Percentiles rank a stretch among this genome's conserved stretches.
Evolutionary conservation across 179 eudicot species (phyloP).

Genomic region (Actinidia chinensis): DNA sequence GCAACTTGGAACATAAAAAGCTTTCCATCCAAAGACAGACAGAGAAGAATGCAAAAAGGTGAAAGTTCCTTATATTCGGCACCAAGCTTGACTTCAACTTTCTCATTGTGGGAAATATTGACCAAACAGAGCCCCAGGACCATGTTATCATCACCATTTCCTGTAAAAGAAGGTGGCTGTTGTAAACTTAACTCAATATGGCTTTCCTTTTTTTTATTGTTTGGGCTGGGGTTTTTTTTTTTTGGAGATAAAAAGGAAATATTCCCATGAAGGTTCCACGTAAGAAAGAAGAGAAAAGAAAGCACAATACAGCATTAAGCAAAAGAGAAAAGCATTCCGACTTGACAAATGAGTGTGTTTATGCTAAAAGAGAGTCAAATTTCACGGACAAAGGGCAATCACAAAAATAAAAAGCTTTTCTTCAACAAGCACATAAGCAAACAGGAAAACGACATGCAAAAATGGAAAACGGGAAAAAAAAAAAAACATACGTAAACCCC

Average conservation of each 20-base stretch:
- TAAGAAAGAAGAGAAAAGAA: too few relatives aligned
- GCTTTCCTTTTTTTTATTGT: background rate
- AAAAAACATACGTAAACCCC: too few relatives aligned
- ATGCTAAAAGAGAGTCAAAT: too few relatives aligned
- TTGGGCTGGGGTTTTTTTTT: background rate
- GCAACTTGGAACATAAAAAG: constrained; percentile 70
- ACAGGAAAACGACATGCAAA: too few relatives aligned
- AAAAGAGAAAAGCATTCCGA: too few relatives aligned
- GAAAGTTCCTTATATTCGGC: constrained; percentile 69
- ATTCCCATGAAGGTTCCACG: background rate
- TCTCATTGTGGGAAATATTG: constrained; percentile 51
- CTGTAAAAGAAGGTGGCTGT: constrained; percentile 34
- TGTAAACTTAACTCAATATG: background rate
- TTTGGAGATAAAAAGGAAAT: background rate
- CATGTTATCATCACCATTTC: constrained; percentile 73
- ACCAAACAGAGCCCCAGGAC: constrained; percentile 69
- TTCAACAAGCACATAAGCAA: too few relatives aligned
- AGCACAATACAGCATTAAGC: too few relatives aligned
- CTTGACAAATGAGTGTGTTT: too few relatives aligned
- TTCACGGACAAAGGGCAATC: too few relatives aligned
- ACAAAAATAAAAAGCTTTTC: too few relatives aligned
- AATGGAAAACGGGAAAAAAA: too few relatives aligned
- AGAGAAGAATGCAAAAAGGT: constrained; percentile 66
- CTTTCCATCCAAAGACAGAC: constrained; percentile 84
- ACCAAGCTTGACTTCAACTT: constrained; percentile 58